Conservation (phyloP, 1,284 basidiomycete genomes). For the Stygiomarasmius scandens region DNA sequence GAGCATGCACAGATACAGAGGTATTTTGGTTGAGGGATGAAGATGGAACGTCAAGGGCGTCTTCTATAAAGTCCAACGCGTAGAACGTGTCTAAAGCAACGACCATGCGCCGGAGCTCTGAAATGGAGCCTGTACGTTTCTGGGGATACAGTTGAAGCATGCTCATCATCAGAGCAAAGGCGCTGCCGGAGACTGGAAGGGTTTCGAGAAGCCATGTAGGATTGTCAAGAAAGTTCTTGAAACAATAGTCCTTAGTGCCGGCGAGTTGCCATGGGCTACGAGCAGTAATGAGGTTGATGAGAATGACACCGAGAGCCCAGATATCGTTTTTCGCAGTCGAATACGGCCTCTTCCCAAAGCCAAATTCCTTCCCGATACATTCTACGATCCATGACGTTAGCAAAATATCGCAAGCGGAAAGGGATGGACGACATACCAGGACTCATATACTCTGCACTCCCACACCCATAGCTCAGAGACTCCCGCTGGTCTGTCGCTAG, state of each 20-base stretch:
- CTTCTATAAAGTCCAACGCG: not conserved
- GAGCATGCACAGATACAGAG: not conserved
- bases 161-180: constrained; percentile 10
- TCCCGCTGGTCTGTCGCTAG: constrained; percentile 8
- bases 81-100: constrained; percentile 13
- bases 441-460: constrained; percentile 20
- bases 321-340: constrained; percentile 45
- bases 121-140: constrained; percentile 12
- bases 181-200: constrained; percentile 15
- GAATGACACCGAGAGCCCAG: constrained; percentile 71
- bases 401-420: not conserved
- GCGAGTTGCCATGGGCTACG: constrained; percentile 65
- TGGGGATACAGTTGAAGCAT: constrained; percentile 16
- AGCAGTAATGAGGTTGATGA: constrained; percentile 70
- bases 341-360: constrained; percentile 11
- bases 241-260: constrained; percentile 15
- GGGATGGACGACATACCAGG: constrained; percentile 11
- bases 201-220: constrained; percentile 9
- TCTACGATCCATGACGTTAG: constrained; percentile 4
- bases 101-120: constrained; percentile 11
- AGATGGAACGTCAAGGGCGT: not conserved
- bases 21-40: not conserved
- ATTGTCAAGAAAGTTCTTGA: constrained; percentile 13
- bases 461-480: constrained; percentile 18
- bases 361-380: constrained; percentile 17